Percentiles rank a stretch among this genome's conserved stretches.
Conservation (phyloP, 768 basidiomycete genomes). For the Suillus cothurnatus region DNA sequence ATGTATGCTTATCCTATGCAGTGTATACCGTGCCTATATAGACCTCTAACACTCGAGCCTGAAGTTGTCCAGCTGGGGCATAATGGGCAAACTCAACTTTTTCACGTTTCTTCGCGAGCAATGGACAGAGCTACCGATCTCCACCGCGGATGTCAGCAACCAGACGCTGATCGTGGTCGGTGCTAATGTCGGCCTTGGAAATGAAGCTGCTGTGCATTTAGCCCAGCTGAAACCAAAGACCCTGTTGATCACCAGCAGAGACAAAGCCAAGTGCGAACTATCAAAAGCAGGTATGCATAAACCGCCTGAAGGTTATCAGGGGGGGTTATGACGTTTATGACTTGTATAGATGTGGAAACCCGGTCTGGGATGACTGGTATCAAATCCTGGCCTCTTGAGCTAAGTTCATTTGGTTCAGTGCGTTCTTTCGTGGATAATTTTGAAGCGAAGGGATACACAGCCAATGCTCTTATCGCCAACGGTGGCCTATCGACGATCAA, state of each 20-base stretch:
- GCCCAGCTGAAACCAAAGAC: slow-evolving; percentile 26
- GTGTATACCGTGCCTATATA: too few relatives aligned
- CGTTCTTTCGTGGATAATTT: slow-evolving; percentile 31
- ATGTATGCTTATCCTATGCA: too few relatives aligned
- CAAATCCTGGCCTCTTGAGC: slow-evolving; percentile 37
- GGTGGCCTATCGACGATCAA: slow-evolving; percentile 24
- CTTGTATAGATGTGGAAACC: slow-evolving; percentile 21
- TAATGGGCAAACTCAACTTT: slow-evolving; percentile 28
- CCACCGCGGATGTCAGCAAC: slow-evolving; percentile 21
- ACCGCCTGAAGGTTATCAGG: neutral
- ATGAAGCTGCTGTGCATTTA: slow-evolving; percentile 30
- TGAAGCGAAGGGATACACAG: slow-evolving; percentile 27
- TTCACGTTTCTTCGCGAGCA: slow-evolving; percentile 29
- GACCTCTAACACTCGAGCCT: too few relatives aligned
- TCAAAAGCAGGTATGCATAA: slow-evolving; percentile 21
- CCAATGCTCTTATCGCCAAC: slow-evolving; percentile 35
- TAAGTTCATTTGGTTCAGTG: slow-evolving; percentile 36
- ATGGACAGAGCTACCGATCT: slow-evolving; percentile 28
- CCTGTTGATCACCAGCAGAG: slow-evolving; percentile 29
- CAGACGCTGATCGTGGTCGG: slow-evolving; percentile 29
- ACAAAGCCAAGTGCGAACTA: slow-evolving; percentile 22
- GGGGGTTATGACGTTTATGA: neutral
- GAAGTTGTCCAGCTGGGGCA: neutral
- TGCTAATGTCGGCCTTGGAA: slow-evolving; percentile 33
- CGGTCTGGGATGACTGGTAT: slow-evolving; percentile 12